Conservation (phyloP, 345 rosid species). For the Punica granatum region DNA sequence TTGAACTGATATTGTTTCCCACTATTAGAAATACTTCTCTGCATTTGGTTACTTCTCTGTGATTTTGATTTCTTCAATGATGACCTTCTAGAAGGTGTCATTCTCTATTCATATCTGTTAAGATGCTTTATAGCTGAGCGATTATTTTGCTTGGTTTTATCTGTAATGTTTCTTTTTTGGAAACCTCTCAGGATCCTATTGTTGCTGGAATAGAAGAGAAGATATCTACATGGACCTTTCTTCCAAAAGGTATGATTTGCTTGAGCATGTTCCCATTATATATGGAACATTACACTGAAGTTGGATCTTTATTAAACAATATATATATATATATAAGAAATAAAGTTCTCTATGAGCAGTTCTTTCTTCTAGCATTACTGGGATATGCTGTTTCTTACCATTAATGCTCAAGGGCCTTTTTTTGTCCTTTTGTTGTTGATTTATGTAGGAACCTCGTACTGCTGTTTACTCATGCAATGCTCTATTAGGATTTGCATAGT, state of each 20-base stretch:
- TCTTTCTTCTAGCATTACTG: background rate
- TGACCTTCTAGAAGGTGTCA: background rate
- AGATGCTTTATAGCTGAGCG: background rate
- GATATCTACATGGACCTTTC: conserved; percentile 91
- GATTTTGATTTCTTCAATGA: background rate
- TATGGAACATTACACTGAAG: background rate
- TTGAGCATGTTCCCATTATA: background rate
- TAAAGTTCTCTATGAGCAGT: background rate
- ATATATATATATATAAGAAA: background rate
- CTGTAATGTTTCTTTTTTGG: background rate
- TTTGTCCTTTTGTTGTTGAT: background rate
- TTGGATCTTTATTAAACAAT: background rate
- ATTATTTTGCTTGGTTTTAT: background rate
- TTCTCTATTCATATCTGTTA: background rate
- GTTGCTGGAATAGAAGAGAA: conserved; percentile 87
- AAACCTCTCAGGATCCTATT: conserved; percentile 60
- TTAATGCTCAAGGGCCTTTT: too few species aligned
- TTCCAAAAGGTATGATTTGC: conserved; percentile 69
- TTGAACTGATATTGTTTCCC: background rate
- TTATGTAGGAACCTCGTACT: background rate
- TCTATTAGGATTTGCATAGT: too few species aligned
- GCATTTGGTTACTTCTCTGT: background rate
- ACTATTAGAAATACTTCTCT: background rate
- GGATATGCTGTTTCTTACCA: background rate
- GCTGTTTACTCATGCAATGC: too few species aligned